Conservation (phyloP, 1,284 basidiomycete genomes). For the Stygiomarasmius scandens region DNA sequence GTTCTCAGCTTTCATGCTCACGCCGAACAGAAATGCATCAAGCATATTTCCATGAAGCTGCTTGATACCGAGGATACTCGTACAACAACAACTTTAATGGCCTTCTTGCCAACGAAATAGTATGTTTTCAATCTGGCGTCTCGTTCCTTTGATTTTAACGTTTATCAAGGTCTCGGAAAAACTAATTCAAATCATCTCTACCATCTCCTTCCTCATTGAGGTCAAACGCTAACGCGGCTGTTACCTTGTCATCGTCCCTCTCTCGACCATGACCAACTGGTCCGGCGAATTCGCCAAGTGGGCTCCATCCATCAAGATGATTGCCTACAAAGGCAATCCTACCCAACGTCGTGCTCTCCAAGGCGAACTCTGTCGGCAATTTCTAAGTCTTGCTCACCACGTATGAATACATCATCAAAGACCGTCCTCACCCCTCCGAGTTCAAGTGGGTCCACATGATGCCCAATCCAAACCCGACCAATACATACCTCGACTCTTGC, state of each 20-base stretch:
- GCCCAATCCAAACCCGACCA: constrained; percentile 94
- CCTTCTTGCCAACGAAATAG: constrained; percentile 98
- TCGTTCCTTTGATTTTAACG: constrained; percentile 13
- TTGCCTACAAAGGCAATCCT: constrained; percentile 96
- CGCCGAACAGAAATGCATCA: constrained; percentile 97
- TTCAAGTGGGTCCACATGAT: constrained; percentile 99
- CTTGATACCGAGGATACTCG: constrained; percentile 99
- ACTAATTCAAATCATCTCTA: constrained; percentile 95
- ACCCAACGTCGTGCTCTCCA: constrained; percentile 77
- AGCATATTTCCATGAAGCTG: constrained; percentile 94
- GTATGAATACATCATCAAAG: constrained; percentile 99
- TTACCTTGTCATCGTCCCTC: constrained; percentile 96
- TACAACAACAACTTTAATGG: constrained; percentile 99
- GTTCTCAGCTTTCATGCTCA: constrained; percentile 86
- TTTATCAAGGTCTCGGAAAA: constrained; percentile 86
- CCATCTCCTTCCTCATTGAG: constrained; percentile 96
- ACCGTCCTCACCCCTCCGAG: constrained; percentile 87
- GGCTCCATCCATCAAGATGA: constrained; percentile 86
- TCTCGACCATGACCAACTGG: constrained; percentile 99
- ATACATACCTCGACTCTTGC: too few species aligned
- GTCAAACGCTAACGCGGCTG: constrained; percentile 90
- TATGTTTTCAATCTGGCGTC: constrained; percentile 33
- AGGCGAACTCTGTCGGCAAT: constrained; percentile 69
- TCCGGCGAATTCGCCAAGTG: constrained; percentile 96
- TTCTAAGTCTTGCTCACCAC: constrained; percentile 98